phyloP scores from a whole-genome alignment of 2,329 filamentous ascomycete genomes.

The Emmonsiellopsis sp. region DNA sequence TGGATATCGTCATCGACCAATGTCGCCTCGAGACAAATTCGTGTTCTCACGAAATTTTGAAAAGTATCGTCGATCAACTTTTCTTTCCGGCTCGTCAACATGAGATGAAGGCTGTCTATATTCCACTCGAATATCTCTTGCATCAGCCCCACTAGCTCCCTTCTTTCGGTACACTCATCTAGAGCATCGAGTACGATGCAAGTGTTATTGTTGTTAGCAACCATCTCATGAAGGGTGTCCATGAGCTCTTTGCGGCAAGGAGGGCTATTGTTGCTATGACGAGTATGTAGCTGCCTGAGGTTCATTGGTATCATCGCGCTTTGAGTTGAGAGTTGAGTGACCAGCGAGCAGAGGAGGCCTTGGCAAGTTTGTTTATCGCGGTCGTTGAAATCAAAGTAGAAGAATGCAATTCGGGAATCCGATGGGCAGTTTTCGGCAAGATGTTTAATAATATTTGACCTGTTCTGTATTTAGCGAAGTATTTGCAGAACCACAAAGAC shows the following conservation, averaged over 20 bases:
- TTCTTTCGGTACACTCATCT: constrained; percentile 12
- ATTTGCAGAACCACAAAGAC: background rate
- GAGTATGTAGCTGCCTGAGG: constrained; percentile 5
- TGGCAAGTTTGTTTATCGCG: constrained; percentile 25
- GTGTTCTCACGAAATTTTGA: background rate
- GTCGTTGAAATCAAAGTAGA: constrained; percentile 35
- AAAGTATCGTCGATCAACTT: constrained; percentile 10
- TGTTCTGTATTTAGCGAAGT: background rate
- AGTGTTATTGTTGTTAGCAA: constrained; percentile 15
- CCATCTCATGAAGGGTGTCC: constrained; percentile 15
- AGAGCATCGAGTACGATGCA: constrained; percentile 14
- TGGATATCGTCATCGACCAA: constrained; percentile 12
- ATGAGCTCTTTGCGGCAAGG: constrained; percentile 17
- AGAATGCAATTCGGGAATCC: constrained; percentile 15
- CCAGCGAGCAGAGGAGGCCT: constrained; percentile 28
- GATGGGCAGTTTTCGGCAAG: constrained; percentile 6
- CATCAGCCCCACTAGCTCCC: constrained; percentile 5
- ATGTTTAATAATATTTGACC: constrained; percentile 27
- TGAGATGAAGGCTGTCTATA: constrained; percentile 4
- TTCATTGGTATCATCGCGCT: no score
- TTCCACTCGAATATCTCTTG: constrained; percentile 1
- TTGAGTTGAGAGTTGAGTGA: constrained; percentile 28
- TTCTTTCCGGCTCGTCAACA: constrained; percentile 11
- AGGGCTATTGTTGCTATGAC: constrained; percentile 15
- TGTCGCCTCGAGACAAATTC: constrained; percentile 7